phyloP scores from a whole-genome alignment of 1,139 yeast genomes.

The Saccharomyces hybrid region DNA sequence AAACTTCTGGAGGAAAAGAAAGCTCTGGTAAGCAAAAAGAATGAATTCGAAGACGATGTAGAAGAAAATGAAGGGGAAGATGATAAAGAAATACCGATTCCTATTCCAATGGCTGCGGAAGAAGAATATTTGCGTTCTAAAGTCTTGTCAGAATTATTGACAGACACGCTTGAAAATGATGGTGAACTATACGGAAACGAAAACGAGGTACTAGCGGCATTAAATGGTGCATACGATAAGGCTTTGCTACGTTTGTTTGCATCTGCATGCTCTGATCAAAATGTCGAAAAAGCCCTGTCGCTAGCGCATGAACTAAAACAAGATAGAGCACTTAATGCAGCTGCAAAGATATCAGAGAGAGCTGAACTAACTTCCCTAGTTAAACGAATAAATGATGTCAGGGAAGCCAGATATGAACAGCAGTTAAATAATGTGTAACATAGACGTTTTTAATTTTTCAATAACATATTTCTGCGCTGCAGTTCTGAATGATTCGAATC shows the following conservation, averaged over 20 bases:
- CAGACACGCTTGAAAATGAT: slow-evolving; percentile 35
- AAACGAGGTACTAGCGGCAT: slow-evolving; percentile 41
- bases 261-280: slow-evolving; percentile 63
- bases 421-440: no score
- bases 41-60: slow-evolving; percentile 24
- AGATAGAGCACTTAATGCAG: slow-evolving; percentile 76
- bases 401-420: slow-evolving; percentile 46
- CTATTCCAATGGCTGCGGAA: slow-evolving; percentile 31
- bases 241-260: slow-evolving; percentile 69
- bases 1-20: slow-evolving; percentile 25
- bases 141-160: slow-evolving; percentile 31
- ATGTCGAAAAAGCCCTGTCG: slow-evolving; percentile 58
- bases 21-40: slow-evolving; percentile 19
- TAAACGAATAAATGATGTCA: slow-evolving; percentile 53
- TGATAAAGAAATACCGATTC: slow-evolving; percentile 27
- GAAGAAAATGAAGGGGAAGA: slow-evolving; percentile 33
- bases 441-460: no score
- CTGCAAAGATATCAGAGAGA: slow-evolving; percentile 74
- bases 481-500: no score
- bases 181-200: slow-evolving; percentile 38
- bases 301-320: slow-evolving; percentile 62
- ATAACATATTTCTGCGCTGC: slow-evolving; percentile 18
- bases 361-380: slow-evolving; percentile 61
- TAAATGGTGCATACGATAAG: slow-evolving; percentile 56
- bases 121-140: slow-evolving; percentile 37